Evolutionary conservation across 2,329 filamentous ascomycete species (phyloP).

Genomic region (Dothideomycetidae sp.): DNA sequence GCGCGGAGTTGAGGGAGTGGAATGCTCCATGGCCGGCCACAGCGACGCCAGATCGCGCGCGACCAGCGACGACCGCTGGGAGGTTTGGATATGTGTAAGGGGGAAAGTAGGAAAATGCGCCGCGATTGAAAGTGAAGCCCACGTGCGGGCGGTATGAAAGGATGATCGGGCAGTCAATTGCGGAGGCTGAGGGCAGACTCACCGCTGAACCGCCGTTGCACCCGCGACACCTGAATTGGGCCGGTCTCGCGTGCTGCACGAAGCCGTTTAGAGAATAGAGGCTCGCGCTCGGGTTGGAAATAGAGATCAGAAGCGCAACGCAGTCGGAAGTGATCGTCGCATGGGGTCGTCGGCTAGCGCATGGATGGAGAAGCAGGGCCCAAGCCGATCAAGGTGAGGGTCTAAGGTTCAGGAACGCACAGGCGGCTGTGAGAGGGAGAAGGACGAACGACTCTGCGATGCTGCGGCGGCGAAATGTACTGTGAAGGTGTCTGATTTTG

Average conservation of each 20-base stretch:
- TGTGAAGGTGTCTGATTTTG: no score
- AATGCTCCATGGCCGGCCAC: constrained; percentile 9
- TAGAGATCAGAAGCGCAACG: no score
- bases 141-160: not conserved
- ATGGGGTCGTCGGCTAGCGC: no score
- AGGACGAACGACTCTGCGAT: no score
- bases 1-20: constrained; percentile 8
- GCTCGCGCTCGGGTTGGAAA: no score
- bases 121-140: constrained; percentile 2
- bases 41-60: constrained; percentile 2
- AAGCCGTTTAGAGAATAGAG: no score
- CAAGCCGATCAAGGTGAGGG: no score
- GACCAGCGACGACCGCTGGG: not conserved
- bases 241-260: not conserved
- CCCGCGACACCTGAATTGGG: not conserved
- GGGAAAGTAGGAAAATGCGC: not conserved
- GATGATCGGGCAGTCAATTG: not conserved
- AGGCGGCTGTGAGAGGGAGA: no score
- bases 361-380: no score
- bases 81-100: not conserved
- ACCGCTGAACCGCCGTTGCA: not conserved
- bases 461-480: no score
- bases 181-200: not conserved
- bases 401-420: no score
- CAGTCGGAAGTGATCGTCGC: no score